Evolutionary conservation across 768 basidiomycete species (phyloP).

Genomic region (Panaeolus papilionaceus): DNA sequence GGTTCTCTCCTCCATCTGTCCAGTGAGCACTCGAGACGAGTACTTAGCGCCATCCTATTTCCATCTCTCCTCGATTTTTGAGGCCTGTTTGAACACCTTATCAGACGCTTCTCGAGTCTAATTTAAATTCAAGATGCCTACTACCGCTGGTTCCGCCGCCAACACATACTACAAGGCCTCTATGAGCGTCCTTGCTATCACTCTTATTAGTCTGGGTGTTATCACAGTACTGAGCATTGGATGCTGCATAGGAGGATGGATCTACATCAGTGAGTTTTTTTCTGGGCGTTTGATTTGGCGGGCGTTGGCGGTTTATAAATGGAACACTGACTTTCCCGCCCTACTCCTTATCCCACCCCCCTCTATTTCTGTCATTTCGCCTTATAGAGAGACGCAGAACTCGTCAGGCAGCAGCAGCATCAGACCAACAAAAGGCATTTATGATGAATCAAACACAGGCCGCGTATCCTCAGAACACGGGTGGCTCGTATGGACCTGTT

Average conservation of each 20-base stretch:
- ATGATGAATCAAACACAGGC: conserved; percentile 3
- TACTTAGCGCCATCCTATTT: not conserved
- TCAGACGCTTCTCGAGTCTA: not conserved
- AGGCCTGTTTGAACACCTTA: no score
- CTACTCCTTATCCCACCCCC: not conserved
- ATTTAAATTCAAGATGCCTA: not conserved
- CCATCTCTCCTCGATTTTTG: not conserved
- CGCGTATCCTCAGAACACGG: not conserved
- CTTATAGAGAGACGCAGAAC: not conserved
- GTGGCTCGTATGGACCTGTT: not conserved
- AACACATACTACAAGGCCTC: conserved; percentile 7
- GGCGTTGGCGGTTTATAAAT: no score
- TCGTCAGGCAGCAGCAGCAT: not conserved
- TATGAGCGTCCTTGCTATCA: conserved; percentile 3
- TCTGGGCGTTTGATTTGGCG: not conserved
- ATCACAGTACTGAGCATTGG: not conserved
- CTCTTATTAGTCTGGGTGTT: not conserved
- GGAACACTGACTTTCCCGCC: no score
- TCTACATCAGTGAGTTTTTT: not conserved
- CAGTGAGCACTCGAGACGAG: no score
- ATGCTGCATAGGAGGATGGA: conserved; percentile 8
- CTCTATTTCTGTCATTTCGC: not conserved
- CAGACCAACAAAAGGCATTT: not conserved
- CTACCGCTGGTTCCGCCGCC: not conserved
- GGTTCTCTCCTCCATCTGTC: not conserved